Evolutionary conservation across 2,329 filamentous ascomycete species (phyloP), one percentile per base, ranked within the genome.

Genomic region (Tolypocladium amazonense): DNA sequence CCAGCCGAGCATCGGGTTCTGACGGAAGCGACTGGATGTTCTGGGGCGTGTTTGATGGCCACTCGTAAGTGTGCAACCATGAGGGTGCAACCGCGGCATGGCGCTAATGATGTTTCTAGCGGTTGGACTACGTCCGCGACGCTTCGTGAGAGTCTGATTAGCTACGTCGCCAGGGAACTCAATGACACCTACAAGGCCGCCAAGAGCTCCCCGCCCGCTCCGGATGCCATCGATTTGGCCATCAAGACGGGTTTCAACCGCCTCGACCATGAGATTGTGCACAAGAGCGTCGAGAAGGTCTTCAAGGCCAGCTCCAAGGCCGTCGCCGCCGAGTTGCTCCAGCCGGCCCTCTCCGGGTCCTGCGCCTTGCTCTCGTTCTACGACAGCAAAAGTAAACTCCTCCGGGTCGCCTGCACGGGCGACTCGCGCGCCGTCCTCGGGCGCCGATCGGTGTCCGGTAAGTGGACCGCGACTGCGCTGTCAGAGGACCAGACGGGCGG

Each of bases 91-190:
- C 67, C 52, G 45, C 23, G 30, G 30, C 20, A 8, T 54, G 14
- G 20, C n/a, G 20, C 66, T 60, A 18, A 58, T 25, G 12, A 23
- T 35, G 18, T 3, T 35, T 45, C 60, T 66, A 95, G 91, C 54
- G 94, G 94, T 66, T 99, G 94, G 94, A 97, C 94, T 5, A 99
- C 94, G 8, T 97, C 94, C 45, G 94, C 94, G 25, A 97, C 96
- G 71, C 79, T 99, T 61, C 89, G 94, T 60, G 92, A 99, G 74
- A 88, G 89, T 18, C 81, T 99, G 59, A 97, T 99, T 66, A 91
- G 84, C 64, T 96, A 90, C 69, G 94, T 99, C 55, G 93, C 92
- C 35, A 86, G 92, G 58, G 94, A 99, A 75, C 82, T 99, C 52
- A 97, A 97, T 73, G 81, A 84, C 14, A 97, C 93, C 1, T 97